Conservation (phyloP, 2,329 filamentous ascomycete genomes). For the Colletotrichum sp. region DNA sequence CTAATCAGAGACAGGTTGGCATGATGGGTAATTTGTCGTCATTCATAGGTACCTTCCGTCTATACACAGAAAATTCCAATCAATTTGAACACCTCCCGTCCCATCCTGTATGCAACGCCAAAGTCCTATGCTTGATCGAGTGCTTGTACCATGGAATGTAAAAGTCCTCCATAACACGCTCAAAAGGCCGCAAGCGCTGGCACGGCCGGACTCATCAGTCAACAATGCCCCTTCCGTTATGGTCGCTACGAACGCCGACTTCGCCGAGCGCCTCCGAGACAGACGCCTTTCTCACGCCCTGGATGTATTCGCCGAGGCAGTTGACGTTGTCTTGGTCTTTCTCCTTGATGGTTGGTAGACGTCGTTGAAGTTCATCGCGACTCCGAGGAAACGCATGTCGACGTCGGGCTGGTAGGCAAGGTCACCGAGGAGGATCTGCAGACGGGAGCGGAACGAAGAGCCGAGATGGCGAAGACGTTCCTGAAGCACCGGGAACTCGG, state of each 20-base stretch:
- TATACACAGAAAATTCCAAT: neutral
- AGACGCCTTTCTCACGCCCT: neutral
- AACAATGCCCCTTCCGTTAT: neutral
- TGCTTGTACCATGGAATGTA: neutral
- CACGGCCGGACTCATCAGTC: neutral
- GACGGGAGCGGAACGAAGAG: slow-evolving; percentile 74
- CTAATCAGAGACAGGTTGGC: neutral
- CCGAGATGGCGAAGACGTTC: slow-evolving; percentile 76
- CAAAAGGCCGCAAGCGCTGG: neutral
- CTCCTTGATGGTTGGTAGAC: slow-evolving; percentile 82
- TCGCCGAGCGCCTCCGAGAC: neutral
- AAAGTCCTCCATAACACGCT: neutral
- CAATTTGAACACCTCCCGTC: neutral
- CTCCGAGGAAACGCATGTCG: slow-evolving; percentile 93
- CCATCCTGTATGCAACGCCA: neutral
- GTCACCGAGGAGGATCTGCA: slow-evolving; percentile 87
- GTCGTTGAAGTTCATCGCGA: slow-evolving; percentile 99
- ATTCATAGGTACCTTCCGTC: neutral
- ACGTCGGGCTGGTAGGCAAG: slow-evolving; percentile 91
- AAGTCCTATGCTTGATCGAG: neutral
- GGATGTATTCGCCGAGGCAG: slow-evolving; percentile 15
- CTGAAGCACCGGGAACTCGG: slow-evolving; percentile 75
- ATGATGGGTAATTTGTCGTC: neutral
- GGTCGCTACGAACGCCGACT: neutral
- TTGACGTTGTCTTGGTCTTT: slow-evolving; percentile 51